Base-by-base conservation (phyloP, 1,284 basidiomycete genomes). In the Volvariella surrecta region DNA sequence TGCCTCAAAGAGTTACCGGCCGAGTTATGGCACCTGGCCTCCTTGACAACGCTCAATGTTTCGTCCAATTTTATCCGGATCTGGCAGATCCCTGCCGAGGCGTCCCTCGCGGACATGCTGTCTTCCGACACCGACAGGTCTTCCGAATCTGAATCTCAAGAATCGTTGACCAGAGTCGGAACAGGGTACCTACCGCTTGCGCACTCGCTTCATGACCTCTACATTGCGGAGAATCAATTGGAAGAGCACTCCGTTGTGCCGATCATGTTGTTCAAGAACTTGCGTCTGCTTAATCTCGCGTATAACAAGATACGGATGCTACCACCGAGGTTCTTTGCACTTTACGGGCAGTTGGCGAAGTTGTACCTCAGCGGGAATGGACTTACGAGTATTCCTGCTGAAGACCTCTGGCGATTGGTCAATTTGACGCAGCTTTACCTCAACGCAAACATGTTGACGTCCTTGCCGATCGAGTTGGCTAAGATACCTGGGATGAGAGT, bases 221-320 rank as follows among this genome's bases (percentile, higher is more conserved):
- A 87, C 54, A 73, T 97, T 1, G 93, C 88, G 43, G 94, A 99
- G 70, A 99, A 99, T 59, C 74, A 75, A 16, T 70, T 97, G 16
- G 80, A 79, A 3, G 90, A 97, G 57, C 89, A 96, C 30, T 73
- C 80, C 7, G 76, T 98, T 39, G 78, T 79, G 37, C 76, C 80
- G 0, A 63, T 96, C 22, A 82, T 80, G 50, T 70, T 89, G 18
- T 70, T 98, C 50, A 76, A 77, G 45, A 79, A 86, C 51, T 74
- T 97, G 9, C 73, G 74, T 2, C 81, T 93, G 1, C 75, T 99
- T 45, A 99, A 99, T 54, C 69, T 99, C 24, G 92, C 89, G 45
- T 98, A 97, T 70, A 99, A 99, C 64, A 84, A 92, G 48, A 89
- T 99, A 46, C 86, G 88, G 60, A 92, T 96, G 57, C 75, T 98